phyloP scores from a whole-genome alignment of 371 early-diverging fungal genomes.

The Lichtheimia hyalospora region DNA sequence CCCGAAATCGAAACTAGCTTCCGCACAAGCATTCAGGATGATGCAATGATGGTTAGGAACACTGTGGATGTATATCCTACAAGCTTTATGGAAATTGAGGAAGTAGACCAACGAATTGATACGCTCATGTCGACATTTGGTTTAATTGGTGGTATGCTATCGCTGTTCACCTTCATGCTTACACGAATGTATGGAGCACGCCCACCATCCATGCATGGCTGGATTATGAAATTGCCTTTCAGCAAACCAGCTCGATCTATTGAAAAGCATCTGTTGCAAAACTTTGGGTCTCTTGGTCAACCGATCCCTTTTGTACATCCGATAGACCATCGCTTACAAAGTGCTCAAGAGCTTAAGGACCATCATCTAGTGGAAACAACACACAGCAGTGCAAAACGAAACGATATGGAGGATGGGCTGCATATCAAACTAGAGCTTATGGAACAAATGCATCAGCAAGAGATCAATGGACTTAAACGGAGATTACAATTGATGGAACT shows the following conservation, averaged over 20 bases:
- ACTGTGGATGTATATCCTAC: constrained; percentile 2
- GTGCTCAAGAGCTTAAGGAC: too few relatives aligned
- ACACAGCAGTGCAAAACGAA: too few relatives aligned
- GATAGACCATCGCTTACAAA: neutral
- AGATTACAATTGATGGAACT: neutral
- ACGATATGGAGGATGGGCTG: too few relatives aligned
- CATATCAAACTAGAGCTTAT: too few relatives aligned
- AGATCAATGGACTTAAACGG: neutral
- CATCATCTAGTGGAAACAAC: too few relatives aligned
- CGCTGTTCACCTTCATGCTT: neutral
- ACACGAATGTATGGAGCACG: neutral
- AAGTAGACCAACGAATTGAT: neutral
- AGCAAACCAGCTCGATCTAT: neutral
- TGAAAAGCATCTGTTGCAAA: neutral
- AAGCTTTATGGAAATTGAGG: neutral
- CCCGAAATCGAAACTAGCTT: neutral
- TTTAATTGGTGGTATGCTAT: neutral
- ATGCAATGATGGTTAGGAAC: neutral
- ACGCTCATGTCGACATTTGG: constrained; percentile 1
- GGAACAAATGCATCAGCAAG: too few relatives aligned
- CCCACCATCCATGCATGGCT: neutral
- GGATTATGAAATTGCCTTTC: neutral
- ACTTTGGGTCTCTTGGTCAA: constrained; percentile 3
- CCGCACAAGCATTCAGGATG: neutral
- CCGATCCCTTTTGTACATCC: constrained; percentile 3